These are phyloP conservation scores for Diplocarpon mali DNA, from an alignment of 2,329 filamentous ascomycete species.

Conservation along the genomic window DNA sequence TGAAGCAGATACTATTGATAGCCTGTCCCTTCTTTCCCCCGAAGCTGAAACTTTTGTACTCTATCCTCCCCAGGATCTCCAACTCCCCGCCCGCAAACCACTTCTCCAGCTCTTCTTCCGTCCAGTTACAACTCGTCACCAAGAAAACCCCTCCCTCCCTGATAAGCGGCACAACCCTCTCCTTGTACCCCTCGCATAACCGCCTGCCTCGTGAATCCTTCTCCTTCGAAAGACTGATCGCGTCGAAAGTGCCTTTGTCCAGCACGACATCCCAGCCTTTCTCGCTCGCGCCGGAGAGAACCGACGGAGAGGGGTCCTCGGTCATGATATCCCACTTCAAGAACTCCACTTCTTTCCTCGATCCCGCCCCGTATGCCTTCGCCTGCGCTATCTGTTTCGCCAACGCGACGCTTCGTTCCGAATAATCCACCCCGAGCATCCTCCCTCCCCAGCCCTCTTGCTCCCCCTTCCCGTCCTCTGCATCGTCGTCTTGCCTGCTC, in stretches of 20 bases:
- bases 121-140: conserved; percentile 98
- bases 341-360: conserved; percentile 32
- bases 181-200: conserved; percentile 64
- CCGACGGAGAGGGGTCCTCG: conserved; percentile 28
- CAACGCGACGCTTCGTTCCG: conserved; percentile 59
- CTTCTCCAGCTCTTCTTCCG: conserved; percentile 66
- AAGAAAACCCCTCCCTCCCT: conserved; percentile 62
- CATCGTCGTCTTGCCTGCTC: conserved; percentile 16
- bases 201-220: conserved; percentile 41
- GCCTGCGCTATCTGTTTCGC: conserved; percentile 50
- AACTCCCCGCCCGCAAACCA: conserved; percentile 52
- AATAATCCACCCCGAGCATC: conserved; percentile 87
- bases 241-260: conserved; percentile 98
- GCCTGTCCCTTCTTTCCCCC: conserved; percentile 81
- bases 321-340: conserved; percentile 40
- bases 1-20: conserved; percentile 79
- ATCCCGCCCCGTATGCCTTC: conserved; percentile 23
- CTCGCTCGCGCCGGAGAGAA: conserved; percentile 11
- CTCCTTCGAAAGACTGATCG: conserved; percentile 65
- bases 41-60: conserved; percentile 82
- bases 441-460: conserved; percentile 51
- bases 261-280: conserved; percentile 76
- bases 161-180: conserved; percentile 57
- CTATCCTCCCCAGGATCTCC: conserved; percentile 53
- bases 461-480: conserved; percentile 12